Evolutionary conservation across 345 rosid genomes (phyloP).

Genomic region (Microcos paniculata): DNA sequence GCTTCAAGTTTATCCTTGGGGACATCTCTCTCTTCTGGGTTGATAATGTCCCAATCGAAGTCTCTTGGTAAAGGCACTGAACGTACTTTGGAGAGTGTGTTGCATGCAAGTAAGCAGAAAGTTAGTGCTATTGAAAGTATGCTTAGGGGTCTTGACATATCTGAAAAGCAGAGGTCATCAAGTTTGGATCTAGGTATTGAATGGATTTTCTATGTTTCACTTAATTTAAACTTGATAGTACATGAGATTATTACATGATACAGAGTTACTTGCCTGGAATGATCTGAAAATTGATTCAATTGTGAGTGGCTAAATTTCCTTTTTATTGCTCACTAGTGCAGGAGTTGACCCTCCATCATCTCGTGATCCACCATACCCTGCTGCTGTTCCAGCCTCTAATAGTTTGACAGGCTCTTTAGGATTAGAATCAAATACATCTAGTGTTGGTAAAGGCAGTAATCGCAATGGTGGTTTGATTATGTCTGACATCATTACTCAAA

Average conservation of each 20-base stretch:
- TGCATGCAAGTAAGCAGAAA: slow-evolving; percentile 97
- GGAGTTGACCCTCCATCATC: slow-evolving; percentile 99
- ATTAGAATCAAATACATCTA: slow-evolving; percentile 54
- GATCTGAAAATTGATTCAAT: slow-evolving; percentile 15
- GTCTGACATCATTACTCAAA: slow-evolving; percentile 85
- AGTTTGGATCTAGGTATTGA: slow-evolving; percentile 98
- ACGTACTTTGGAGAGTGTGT: slow-evolving; percentile 93
- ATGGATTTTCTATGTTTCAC: slow-evolving; percentile 26
- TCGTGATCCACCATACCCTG: slow-evolving; percentile 90
- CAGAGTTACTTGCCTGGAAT: slow-evolving; percentile 1
- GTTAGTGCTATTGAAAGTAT: slow-evolving; percentile 98
- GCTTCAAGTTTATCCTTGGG: slow-evolving; percentile 73
- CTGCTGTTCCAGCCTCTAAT: slow-evolving; percentile 70
- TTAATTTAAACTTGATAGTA: background rate
- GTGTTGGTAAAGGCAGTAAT: slow-evolving; percentile 50
- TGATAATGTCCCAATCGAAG: slow-evolving; percentile 73
- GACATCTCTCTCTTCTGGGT: slow-evolving; percentile 71
- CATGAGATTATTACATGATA: slow-evolving; percentile 23
- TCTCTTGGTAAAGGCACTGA: slow-evolving; percentile 67
- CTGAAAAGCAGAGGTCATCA: slow-evolving; percentile 82
- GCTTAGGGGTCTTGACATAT: slow-evolving; percentile 92
- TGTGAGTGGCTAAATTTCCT: slow-evolving; percentile 59
- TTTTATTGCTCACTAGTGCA: slow-evolving; percentile 81
- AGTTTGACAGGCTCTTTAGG: slow-evolving; percentile 46
- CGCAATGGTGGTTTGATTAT: slow-evolving; percentile 84